Evolutionary conservation across 345 rosid genomes (phyloP), one percentile per base, ranked within the genome.

Genomic region (Boechera divaricarpa): DNA sequence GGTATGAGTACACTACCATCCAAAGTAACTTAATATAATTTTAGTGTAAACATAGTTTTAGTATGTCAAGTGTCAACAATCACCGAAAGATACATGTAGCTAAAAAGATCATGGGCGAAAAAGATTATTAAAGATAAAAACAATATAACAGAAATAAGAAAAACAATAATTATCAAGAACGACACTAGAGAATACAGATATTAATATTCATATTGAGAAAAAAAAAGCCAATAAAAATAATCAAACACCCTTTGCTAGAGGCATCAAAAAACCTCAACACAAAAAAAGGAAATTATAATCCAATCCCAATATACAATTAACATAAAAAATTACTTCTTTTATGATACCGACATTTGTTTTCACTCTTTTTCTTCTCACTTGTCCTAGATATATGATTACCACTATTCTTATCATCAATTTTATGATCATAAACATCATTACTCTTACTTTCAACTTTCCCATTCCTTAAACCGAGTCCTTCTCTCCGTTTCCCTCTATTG

Each of bases 381-480:
- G 26, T 35, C 49, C 75, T 71, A 48, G 15, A 45, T 59, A 10
- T 71, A 21, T 48, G 53, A 59, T 13, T 71, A 48, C 48, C 58
- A 59, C 48, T 59, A 47, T 59, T 71, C 45, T 59, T 71, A 47
- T 58, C 44, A 57, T 57, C 44, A 31, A 42, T 12, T 41, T 31
- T 5, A 42, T 41, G 26, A 39, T 16, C 47, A 70, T 45, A 31
- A 58, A 31, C 66, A 70, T 32, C 67, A 59, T 48, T 71, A 48
- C 36, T 59, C 31, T 45, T 71, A 71, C 75, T 60, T 47, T 60
- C 67, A 71, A 48, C 29, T 71, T 71, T 60, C 38, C n/a, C 67
- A 32, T 48, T 71, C 5, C 28, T 60, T 60, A 60, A 21, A 59
- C 9, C 58, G 16, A 47, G 56, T 47, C 35, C 49, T 60, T 60